phyloP scores from a whole-genome alignment of 169 alveolate genomes.

The Neospora caninum region DNA sequence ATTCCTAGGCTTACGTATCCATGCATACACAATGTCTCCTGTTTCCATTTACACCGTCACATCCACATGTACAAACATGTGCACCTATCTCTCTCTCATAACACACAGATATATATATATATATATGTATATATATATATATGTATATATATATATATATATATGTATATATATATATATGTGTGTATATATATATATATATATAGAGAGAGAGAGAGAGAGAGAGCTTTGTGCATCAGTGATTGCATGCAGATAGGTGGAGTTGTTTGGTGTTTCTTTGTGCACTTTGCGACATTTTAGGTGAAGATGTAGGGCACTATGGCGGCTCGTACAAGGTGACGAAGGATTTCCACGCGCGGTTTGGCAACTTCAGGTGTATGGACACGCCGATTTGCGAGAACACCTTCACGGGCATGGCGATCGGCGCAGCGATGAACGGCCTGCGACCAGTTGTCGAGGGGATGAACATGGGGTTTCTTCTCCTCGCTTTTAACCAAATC shows the following conservation, averaged over 20 bases:
- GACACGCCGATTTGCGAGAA: slow-evolving; percentile 95
- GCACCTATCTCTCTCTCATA: too few relatives aligned
- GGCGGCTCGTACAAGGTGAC: slow-evolving; percentile 94
- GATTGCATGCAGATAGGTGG: too few relatives aligned
- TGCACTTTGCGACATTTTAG: slow-evolving; percentile 60
- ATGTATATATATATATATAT: not conserved
- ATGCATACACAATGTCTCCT: too few relatives aligned
- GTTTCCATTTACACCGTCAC: too few relatives aligned
- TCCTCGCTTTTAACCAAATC: slow-evolving; percentile 91
- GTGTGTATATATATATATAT: not conserved
- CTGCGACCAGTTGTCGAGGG: slow-evolving; percentile 91
- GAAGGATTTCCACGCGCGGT: slow-evolving; percentile 85
- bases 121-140: not conserved
- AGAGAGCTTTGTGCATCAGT: too few relatives aligned
- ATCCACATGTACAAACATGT: too few relatives aligned
- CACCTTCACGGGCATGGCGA: slow-evolving; percentile 84
- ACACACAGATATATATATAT: not conserved
- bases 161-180: not conserved
- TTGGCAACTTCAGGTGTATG: slow-evolving; percentile 84
- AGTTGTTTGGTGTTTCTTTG: too few relatives aligned
- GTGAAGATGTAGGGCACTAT: slow-evolving; percentile 94
- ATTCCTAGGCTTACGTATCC: too few relatives aligned
- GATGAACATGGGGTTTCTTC: slow-evolving; percentile 91
- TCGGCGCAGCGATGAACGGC: slow-evolving; percentile 84
- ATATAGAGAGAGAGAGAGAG: not conserved